Evolutionary conservation across 2,329 filamentous ascomycete species (phyloP), one percentile per base, ranked within the genome.

Genomic region (Calonectria leucothoes): DNA sequence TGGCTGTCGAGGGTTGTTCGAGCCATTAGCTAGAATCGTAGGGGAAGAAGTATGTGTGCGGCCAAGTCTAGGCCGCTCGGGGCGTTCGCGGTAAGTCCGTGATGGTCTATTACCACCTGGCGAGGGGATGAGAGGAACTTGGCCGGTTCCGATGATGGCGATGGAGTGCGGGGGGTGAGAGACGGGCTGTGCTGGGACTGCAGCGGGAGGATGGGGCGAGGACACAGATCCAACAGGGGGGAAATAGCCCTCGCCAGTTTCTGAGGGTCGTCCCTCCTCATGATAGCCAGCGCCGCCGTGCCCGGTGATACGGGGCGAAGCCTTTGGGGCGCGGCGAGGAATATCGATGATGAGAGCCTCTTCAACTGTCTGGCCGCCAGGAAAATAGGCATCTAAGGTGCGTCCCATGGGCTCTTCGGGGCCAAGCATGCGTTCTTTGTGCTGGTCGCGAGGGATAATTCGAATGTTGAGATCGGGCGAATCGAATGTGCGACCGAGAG

Each of bases 331-430:
- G 73, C 93, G 91, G 68, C 92, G 91, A 20, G 95, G 95, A 25
- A 97, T 92, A 79, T 98, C 96, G 81, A 99, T 98, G 76, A 98
- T 82, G 74, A 99, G 89, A 10, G 97, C 97, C 82, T 99, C 97
- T 68, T 96, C 93, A 57, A 98, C 93, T 0, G 89, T 91, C 85
- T 98, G 97, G 10, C 96, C 96, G 55, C 94, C 94, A 2, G 96
- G 94, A 81, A 92, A 99, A 84, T 95, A 95, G 23, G 91, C 87
- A 81, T 98, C 96, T 63, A 99, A 86, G 0, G 94, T 94, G 70
- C 92, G 89, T 66, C 90, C 89, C 84, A 98, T 94, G 27, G 92
- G 90, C 84, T 98, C 97, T 81, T 99, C 97, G 1, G 97, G 96
- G 2, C 94, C 94, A 66, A 99, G 86, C 0, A 91, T 85, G 57